Percentiles rank a stretch among this genome's conserved stretches.
phyloP scores from a whole-genome alignment of 1,139 yeast species.

The Scheffersomyces insectosa region DNA sequence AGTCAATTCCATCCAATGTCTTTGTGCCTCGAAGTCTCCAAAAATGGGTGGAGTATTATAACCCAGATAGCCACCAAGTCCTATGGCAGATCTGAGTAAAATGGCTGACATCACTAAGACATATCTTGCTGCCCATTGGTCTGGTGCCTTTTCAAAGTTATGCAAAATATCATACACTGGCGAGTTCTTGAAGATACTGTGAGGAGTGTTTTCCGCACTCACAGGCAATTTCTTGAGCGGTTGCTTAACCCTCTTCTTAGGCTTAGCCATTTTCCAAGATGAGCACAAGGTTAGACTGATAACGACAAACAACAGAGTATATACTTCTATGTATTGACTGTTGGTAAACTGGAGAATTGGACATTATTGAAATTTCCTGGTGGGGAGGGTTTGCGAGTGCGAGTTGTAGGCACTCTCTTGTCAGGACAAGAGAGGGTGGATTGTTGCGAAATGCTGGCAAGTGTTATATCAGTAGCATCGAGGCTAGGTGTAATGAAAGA shows the following conservation, averaged over 20 bases:
- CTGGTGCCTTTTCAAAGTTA: constrained; percentile 58
- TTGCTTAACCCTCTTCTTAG: neutral
- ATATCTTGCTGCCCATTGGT: constrained; percentile 89
- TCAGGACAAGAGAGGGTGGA: too few species aligned
- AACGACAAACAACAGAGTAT: too few species aligned
- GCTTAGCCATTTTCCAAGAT: constrained; percentile 1
- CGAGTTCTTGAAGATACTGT: constrained; percentile 21
- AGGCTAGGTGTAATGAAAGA: too few species aligned
- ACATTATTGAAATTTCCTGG: too few species aligned
- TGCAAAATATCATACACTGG: constrained; percentile 44
- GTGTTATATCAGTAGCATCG: too few species aligned
- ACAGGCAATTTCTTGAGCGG: neutral
- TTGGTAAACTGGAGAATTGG: too few species aligned
- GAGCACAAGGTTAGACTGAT: too few species aligned
- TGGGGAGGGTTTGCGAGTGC: too few species aligned
- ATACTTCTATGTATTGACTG: too few species aligned
- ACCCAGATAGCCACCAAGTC: constrained; percentile 88
- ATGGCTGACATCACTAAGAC: constrained; percentile 74
- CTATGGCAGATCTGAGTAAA: constrained; percentile 80
- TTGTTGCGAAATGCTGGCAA: too few species aligned
- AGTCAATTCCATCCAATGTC: constrained; percentile 97
- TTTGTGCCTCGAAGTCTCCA: constrained; percentile 97
- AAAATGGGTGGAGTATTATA: constrained; percentile 66
- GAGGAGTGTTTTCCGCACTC: neutral
- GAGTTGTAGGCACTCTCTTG: too few species aligned